Percentiles rank a stretch among this genome's conserved stretches.
Evolutionary conservation across 2,329 filamentous ascomycete species (phyloP).

Genomic region (Exophiala aquamarina): DNA sequence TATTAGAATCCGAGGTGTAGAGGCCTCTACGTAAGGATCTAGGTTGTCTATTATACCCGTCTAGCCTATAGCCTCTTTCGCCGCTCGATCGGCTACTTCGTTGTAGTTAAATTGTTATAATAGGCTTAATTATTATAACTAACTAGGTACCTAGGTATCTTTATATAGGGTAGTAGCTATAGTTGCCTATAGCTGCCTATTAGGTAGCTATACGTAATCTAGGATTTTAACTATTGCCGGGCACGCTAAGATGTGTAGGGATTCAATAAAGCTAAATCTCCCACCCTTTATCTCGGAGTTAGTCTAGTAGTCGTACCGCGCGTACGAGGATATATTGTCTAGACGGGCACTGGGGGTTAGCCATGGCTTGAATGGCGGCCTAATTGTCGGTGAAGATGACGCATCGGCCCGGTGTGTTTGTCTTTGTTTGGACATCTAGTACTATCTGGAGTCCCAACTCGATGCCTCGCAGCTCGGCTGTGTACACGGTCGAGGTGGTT

Average conservation of each 20-base stretch:
- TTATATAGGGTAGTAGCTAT: too few relatives aligned
- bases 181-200: too few relatives aligned
- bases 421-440: slow-evolving; percentile 21
- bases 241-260: slow-evolving; percentile 10
- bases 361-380: slow-evolving; percentile 32
- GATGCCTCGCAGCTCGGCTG: slow-evolving; percentile 32
- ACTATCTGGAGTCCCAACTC: slow-evolving; percentile 24
- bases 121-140: slow-evolving; percentile 1
- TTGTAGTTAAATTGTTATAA: slow-evolving; percentile 28
- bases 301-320: slow-evolving; percentile 4
- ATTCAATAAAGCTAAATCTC: slow-evolving; percentile 13
- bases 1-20: too few relatives aligned
- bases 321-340: slow-evolving; percentile 31
- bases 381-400: slow-evolving; percentile 35
- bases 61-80: too few relatives aligned
- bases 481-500: slow-evolving; percentile 31
- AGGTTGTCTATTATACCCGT: too few relatives aligned
- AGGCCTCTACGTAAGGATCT: too few relatives aligned
- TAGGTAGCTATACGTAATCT: background rate
- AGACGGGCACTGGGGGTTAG: slow-evolving; percentile 29
- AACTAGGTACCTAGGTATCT: slow-evolving; percentile 3
- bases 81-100: too few relatives aligned
- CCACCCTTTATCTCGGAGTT: slow-evolving; percentile 13
- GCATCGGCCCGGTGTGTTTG: slow-evolving; percentile 20
- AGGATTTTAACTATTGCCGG: slow-evolving; percentile 1